Conservation (phyloP, 2,329 filamentous ascomycete species). For the Paracorniculantispora psalliotae region DNA sequence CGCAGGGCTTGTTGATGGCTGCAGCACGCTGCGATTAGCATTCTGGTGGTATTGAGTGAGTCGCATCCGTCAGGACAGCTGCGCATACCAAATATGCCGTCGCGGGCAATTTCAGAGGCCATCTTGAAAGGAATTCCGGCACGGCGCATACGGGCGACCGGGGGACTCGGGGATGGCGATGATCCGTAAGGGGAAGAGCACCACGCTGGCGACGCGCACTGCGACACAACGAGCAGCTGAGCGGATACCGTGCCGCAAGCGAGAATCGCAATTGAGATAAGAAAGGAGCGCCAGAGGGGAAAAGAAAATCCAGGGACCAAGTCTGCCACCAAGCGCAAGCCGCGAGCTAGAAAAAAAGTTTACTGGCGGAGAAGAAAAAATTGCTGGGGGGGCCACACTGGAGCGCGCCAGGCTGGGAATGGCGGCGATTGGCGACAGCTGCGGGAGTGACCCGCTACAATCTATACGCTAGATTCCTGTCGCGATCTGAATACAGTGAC, state of each 20-base stretch:
- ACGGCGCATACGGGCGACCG: conserved; percentile 25
- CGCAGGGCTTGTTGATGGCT: conserved; percentile 92
- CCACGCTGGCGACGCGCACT: neutral
- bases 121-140: conserved; percentile 39
- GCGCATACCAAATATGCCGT: conserved; percentile 54
- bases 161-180: neutral
- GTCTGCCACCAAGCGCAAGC: neutral
- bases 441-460: neutral
- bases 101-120: conserved; percentile 48
- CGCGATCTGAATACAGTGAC: neutral
- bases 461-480: neutral
- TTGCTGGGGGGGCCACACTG: neutral
- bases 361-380: neutral
- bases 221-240: neutral
- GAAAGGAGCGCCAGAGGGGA: neutral
- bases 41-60: neutral
- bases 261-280: neutral
- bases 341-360: neutral
- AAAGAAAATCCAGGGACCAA: neutral
- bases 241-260: neutral
- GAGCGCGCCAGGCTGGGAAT: neutral
- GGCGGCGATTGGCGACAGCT: neutral
- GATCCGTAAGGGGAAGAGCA: neutral
- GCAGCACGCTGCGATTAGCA: neutral
- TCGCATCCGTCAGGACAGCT: neutral